Evolutionary conservation across 2,329 filamentous ascomycete genomes (phyloP), one percentile per base, ranked within the genome.

Genomic region (Penicillium sp.): DNA sequence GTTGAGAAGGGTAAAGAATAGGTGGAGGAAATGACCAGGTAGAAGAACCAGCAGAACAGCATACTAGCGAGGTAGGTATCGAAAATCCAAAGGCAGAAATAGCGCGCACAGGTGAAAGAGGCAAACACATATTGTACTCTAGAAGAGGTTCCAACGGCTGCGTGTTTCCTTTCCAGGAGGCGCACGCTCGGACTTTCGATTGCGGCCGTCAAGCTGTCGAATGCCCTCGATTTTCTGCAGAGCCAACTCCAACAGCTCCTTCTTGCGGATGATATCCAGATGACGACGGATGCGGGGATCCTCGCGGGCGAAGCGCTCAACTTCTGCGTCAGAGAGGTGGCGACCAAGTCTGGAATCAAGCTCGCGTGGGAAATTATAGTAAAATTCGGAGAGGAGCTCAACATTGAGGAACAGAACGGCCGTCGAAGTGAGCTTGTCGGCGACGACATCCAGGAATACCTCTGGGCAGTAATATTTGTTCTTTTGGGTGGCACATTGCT

Each of bases 401-500:
- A 97, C 94, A 67, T 99, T 97, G 29, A 99, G 83, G 80, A 99
- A 99, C 0, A 99, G 84, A 8, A 99, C 94, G 2, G 94, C 93
- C 0, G 94, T 99, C 1, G 91, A 88, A 3, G 93, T 95, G 45
- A 99, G 83, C 75, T 97, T 97, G 63, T 92, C 90, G 1, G 94
- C 92, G 2, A 96, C 94, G 3, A 95, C 92, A 67, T 99, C 92
- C n/a, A 99, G 85, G 79, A 99, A 99, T 14, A 99, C 85, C 71
- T 99, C 94, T 0, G 94, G 94, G 69, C 94, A 99, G 76, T 94
- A 86, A 76, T 97, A 97, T 78, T 97, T 97, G 79, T 96, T 96
- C 67, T 88, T 88, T 62, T 88, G 81, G 61, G 79, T 85, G 55
- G 86, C 83, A 75, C 94, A 99, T 75, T 96, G 92, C 72, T 93